Evolutionary conservation across 2,329 filamentous ascomycete species (phyloP).

Genomic region (Xylaria sp.): DNA sequence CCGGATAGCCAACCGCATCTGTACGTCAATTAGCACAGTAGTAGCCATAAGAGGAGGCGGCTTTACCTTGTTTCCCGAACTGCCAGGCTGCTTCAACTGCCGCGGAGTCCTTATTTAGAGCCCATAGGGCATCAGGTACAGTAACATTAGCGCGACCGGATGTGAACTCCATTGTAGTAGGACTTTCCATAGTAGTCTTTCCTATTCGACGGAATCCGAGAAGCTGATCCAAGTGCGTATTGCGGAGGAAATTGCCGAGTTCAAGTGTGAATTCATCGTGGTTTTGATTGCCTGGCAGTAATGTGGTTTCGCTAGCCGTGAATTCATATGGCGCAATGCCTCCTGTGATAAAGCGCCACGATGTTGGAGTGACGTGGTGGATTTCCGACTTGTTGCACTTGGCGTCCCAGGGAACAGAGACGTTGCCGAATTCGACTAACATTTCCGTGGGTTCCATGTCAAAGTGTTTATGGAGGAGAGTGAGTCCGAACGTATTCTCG

Average conservation of each 20-base stretch:
- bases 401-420: neutral
- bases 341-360: neutral
- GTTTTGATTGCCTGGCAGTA: neutral
- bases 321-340: neutral
- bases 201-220: neutral
- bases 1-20: neutral
- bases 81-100: slow-evolving; percentile 2
- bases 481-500: neutral
- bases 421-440: neutral
- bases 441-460: neutral
- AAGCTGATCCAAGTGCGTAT: neutral
- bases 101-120: neutral
- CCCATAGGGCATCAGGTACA: neutral
- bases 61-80: neutral
- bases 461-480: neutral
- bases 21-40: neutral
- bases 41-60: neutral
- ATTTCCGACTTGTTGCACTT: neutral
- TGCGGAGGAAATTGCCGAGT: neutral
- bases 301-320: too few relatives aligned
- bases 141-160: neutral
- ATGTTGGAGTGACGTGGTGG: neutral
- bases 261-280: neutral
- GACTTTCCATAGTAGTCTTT: neutral
- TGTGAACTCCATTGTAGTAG: neutral